phyloP scores from a whole-genome alignment of 495 filamentous ascomycete species.

The Xylaria castorea region DNA sequence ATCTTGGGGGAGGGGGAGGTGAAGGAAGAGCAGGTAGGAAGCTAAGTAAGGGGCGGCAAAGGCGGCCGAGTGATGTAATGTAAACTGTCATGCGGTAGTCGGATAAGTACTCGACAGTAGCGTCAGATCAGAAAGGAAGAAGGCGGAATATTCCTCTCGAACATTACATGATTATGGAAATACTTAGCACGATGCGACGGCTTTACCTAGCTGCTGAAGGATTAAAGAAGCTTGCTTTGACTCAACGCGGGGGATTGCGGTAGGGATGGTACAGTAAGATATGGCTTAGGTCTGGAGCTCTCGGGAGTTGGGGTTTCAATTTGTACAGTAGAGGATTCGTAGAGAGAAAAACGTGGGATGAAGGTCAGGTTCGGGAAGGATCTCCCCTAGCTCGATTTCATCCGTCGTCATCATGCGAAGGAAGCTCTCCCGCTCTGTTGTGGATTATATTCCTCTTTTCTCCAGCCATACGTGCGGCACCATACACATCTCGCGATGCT shows the following conservation, averaged over 20 bases:
- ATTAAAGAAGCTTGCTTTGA: neutral
- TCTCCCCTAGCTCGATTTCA: neutral
- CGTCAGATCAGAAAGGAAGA: constrained; percentile 1
- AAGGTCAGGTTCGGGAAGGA: neutral
- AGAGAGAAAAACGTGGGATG: neutral
- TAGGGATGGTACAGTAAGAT: neutral
- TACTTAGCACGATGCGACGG: neutral
- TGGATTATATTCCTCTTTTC: neutral
- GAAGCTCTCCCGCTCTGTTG: neutral
- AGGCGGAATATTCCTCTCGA: neutral
- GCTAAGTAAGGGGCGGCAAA: neutral
- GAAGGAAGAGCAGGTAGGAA: neutral
- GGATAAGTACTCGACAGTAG: constrained; percentile 11
- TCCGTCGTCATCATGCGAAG: neutral
- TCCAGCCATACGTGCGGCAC: neutral
- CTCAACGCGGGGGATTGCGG: neutral
- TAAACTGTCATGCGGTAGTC: neutral
- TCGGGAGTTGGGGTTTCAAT: constrained; percentile 15
- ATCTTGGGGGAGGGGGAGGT: constrained; percentile 1
- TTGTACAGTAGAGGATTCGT: neutral
- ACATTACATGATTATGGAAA: neutral
- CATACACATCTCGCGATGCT: neutral
- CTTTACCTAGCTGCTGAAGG: neutral
- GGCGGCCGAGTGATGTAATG: neutral
- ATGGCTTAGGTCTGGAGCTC: neutral